Percentiles rank a stretch among this genome's conserved stretches.
phyloP scores from a whole-genome alignment of 2,329 filamentous ascomycete genomes.

The Fusarium denticulatum region DNA sequence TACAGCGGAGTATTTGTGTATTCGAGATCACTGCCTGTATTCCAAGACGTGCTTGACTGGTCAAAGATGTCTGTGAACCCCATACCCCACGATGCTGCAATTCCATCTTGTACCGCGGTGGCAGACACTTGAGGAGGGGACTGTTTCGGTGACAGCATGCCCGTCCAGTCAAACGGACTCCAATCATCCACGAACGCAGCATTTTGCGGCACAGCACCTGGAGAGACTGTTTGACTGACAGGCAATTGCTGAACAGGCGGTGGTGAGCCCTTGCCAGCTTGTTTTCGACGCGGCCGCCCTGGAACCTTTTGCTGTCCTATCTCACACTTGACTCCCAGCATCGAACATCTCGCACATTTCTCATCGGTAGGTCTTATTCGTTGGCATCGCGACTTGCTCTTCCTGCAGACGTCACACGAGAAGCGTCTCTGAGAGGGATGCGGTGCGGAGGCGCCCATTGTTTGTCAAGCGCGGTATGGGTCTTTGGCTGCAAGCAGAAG shows the following conservation, averaged over 20 bases:
- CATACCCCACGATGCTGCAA: not conserved
- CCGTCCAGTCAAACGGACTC: not conserved
- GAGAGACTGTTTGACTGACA: not conserved
- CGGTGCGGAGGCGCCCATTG: not conserved
- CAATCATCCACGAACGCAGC: not conserved
- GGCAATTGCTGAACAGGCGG: not conserved
- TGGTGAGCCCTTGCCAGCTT: not conserved
- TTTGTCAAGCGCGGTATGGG: not conserved
- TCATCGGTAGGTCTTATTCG: not conserved
- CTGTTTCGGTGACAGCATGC: fast-evolving
- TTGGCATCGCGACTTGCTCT: not conserved
- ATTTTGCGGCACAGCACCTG: fast-evolving
- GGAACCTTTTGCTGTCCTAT: not conserved
- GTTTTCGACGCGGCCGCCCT: not conserved
- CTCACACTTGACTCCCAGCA: not conserved
- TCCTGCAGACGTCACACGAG: not conserved
- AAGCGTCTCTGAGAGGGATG: not conserved
- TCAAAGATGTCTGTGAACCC: not conserved
- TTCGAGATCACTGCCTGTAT: fast-evolving
- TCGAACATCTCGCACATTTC: not conserved
- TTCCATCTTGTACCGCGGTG: fast-evolving
- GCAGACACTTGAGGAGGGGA: not conserved
- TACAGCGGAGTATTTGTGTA: fast-evolving
- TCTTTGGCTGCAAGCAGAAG: not conserved
- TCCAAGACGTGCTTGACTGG: not conserved